A percentile compares a stretch with the other conserved stretches of the same genome.
Evolutionary conservation across 371 early-diverging fungal species (phyloP).

Genomic region (Syncephalastrum monosporum): DNA sequence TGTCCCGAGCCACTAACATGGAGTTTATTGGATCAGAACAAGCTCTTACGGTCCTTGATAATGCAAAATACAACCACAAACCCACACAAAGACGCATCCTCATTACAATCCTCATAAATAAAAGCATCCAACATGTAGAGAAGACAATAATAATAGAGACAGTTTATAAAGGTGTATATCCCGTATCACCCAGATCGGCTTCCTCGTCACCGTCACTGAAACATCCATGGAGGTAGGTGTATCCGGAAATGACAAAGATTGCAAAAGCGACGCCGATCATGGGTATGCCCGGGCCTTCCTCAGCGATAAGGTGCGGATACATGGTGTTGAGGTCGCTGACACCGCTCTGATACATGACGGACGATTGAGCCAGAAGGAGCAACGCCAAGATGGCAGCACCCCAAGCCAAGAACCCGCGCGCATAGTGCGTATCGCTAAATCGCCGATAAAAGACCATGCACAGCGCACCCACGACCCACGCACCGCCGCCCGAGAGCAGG

Average conservation of each 20-base stretch:
- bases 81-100: too few species aligned
- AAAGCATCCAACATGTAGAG: not conserved
- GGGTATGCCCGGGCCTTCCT: conserved; percentile 29
- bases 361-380: conserved; percentile 25
- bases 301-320: conserved; percentile 40
- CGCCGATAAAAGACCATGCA: conserved; percentile 14
- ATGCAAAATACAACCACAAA: too few species aligned
- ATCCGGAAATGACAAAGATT: conserved; percentile 24
- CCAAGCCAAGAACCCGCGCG: conserved; percentile 41
- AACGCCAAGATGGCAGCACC: conserved; percentile 29
- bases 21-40: too few species aligned
- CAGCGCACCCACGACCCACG: conserved; percentile 18
- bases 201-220: conserved; percentile 25
- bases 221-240: conserved; percentile 30
- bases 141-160: not conserved
- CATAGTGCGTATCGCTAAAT: conserved; percentile 35
- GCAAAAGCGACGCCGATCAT: conserved; percentile 42
- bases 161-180: conserved; percentile 32
- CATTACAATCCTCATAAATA: too few species aligned
- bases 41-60: too few species aligned
- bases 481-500: conserved; percentile 26
- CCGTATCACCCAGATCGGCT: conserved; percentile 17
- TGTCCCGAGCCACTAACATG: too few species aligned
- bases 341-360: conserved; percentile 39
- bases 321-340: conserved; percentile 25